Base-by-base conservation (phyloP, 306 rosid genomes). In the Datisca glomerata region DNA sequence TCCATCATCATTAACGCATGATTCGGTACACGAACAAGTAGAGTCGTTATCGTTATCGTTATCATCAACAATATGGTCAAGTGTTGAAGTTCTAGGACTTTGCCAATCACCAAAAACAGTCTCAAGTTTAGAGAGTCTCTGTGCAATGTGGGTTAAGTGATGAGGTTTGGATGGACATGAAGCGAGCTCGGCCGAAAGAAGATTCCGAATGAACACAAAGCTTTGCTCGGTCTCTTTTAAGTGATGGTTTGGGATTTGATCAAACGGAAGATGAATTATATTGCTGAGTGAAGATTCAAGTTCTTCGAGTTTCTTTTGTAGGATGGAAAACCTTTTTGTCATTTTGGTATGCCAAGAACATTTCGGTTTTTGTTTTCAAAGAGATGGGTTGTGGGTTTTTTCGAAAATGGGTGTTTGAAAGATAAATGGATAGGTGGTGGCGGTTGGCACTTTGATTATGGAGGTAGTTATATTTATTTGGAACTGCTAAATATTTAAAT, bases 221-320 rank as follows among this genome's bases (percentile, higher is more conserved):
- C 25, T 36, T 14, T 51, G 45, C 10, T 5, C 16, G 22, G 37
- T 23, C 3, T 37, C 56, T 18, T 21, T 13, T n/a, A 25, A 17
- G 36, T 28, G 45, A 6, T 32, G 12, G n/a, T 8, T 4, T 4
- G 12, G n/a, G 12, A 5, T 11, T 5, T 11, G 10, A 24, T 23
- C 11, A 12, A 27, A 5, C 10, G 15, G 20, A 35, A 31, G 10
- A 21, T 25, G 12, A 41, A 32, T 11, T 19, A 21, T 19, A 29
- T 51, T 16, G 45, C 12, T 17, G 56, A 51, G 33, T 16, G 36
- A 16, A 9, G 18, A 27, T 25, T 51, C 46, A 4, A 51, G 24
- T 51, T 51, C 56, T 22, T 51, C 7, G n/a, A 51, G 56, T 27
- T 51, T 51, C 35, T 51, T 51, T 24, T 18, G 46, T 1, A 51